These are phyloP conservation scores for Zalaria sp. DNA, from an alignment of 2,329 filamentous ascomycete species.

Conservation along the genomic window DNA sequence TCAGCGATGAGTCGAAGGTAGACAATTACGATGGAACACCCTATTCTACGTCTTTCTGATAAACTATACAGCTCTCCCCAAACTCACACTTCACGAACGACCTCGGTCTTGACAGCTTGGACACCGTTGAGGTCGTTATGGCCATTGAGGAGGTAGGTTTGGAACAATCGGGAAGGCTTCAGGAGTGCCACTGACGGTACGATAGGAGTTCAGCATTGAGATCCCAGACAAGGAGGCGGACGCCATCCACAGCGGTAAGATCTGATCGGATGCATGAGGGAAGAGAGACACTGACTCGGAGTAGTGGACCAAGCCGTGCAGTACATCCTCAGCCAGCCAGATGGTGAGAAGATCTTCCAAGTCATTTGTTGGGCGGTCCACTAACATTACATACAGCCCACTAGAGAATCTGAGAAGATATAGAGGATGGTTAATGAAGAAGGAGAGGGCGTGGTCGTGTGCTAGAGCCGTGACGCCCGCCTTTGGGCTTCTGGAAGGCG, in stretches of 20 bases:
- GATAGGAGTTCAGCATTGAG: conserved; percentile 75
- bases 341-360: conserved; percentile 47
- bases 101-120: conserved; percentile 89
- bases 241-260: conserved; percentile 79
- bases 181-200: conserved; percentile 29
- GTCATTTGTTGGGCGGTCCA: background rate
- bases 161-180: conserved; percentile 25
- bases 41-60: background rate
- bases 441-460: background rate
- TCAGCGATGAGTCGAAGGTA: conserved; percentile 47
- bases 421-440: too few relatives aligned
- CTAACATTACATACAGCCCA: too few relatives aligned
- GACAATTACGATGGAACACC: background rate
- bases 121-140: conserved; percentile 99
- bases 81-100: conserved; percentile 87
- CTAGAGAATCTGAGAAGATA: too few relatives aligned
- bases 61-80: conserved; percentile 54
- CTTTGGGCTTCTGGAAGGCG: background rate
- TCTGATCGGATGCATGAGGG: background rate
- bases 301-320: conserved; percentile 86
- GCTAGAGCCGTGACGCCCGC: background rate
- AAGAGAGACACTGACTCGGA: conserved; percentile 16
- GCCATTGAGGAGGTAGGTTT: conserved; percentile 83
- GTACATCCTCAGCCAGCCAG: conserved; percentile 86
- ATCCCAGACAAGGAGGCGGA: conserved; percentile 97